phyloP scores from a whole-genome alignment of 106 monocot genomes.

The Hemerocallis citrina region DNA sequence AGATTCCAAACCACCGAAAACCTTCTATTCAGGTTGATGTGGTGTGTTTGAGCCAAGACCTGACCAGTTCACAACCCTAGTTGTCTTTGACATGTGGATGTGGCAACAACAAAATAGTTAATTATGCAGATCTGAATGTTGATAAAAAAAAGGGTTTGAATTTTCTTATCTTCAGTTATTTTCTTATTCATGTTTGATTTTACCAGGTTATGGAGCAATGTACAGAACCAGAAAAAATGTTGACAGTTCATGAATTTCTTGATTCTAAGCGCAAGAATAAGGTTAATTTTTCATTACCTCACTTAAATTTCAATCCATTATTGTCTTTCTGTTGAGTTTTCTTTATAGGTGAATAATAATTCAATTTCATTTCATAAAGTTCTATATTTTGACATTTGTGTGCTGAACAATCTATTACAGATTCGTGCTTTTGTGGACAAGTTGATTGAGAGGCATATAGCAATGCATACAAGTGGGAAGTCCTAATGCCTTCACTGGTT shows the following conservation, averaged over 20 bases:
- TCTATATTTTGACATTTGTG: not conserved
- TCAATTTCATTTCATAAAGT: not conserved
- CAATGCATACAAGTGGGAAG: slow-evolving; percentile 28
- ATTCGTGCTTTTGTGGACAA: slow-evolving; percentile 87
- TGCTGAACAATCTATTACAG: slow-evolving; percentile 28
- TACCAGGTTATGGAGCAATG: slow-evolving; percentile 80
- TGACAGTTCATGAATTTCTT: slow-evolving; percentile 72
- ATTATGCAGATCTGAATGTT: not conserved
- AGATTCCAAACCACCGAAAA: no score
- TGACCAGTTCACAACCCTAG: no score
- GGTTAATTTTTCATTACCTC: slow-evolving; percentile 18
- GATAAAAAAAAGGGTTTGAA: not conserved
- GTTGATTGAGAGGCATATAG: slow-evolving; percentile 76
- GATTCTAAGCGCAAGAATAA: slow-evolving; percentile 79
- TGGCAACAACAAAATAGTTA: not conserved
- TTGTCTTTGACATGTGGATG: not conserved
- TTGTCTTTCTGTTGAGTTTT: not conserved
- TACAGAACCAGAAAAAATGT: slow-evolving; percentile 65
- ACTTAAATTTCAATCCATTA: not conserved
- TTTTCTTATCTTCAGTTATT: slow-evolving; percentile 2
- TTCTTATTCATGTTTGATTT: slow-evolving; percentile 3
- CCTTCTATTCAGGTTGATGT: not conserved
- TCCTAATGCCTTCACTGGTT: slow-evolving; percentile 22
- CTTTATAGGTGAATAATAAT: not conserved
- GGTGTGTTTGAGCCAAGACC: no score